Percentiles rank a stretch among this genome's conserved stretches.
phyloP scores from a whole-genome alignment of 805 yeast genomes.

The Candida anglica region DNA sequence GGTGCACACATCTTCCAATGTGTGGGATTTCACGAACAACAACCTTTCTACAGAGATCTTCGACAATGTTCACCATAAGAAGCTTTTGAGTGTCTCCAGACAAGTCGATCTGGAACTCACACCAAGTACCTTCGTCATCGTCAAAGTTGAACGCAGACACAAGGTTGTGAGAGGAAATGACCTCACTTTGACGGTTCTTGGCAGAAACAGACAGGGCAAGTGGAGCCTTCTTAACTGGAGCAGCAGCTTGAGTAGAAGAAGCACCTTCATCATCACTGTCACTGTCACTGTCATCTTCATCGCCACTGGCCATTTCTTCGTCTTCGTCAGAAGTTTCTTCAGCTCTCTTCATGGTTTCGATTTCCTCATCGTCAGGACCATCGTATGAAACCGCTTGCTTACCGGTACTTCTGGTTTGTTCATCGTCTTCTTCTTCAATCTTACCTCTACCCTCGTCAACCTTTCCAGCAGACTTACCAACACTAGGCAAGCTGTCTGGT shows the following conservation, averaged over 20 bases:
- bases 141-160: conserved; percentile 85
- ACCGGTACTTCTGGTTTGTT: conserved; percentile 53
- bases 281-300: conserved; percentile 33
- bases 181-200: conserved; percentile 80
- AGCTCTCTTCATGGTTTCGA: conserved; percentile 82
- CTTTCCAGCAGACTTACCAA: conserved; percentile 70
- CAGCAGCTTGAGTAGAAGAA: conserved; percentile 7
- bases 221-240: conserved; percentile 15
- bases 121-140: conserved; percentile 86
- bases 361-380: conserved; percentile 92
- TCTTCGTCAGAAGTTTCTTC: conserved; percentile 72
- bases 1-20: conserved; percentile 91
- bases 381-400: conserved; percentile 92
- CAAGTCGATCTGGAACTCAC: conserved; percentile 81
- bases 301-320: conserved; percentile 34
- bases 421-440: conserved; percentile 61
- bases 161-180: conserved; percentile 67
- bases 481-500: conserved; percentile 51
- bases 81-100: conserved; percentile 86
- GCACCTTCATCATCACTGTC: conserved; percentile 22
- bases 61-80: conserved; percentile 95
- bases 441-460: conserved; percentile 46
- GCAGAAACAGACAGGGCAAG: conserved; percentile 53
- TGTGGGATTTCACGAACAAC: conserved; percentile 90
- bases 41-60: conserved; percentile 81